Evolutionary conservation across 2,329 filamentous ascomycete genomes (phyloP), one percentile per base, ranked within the genome.

Genomic region (Verruconis gallopava): DNA sequence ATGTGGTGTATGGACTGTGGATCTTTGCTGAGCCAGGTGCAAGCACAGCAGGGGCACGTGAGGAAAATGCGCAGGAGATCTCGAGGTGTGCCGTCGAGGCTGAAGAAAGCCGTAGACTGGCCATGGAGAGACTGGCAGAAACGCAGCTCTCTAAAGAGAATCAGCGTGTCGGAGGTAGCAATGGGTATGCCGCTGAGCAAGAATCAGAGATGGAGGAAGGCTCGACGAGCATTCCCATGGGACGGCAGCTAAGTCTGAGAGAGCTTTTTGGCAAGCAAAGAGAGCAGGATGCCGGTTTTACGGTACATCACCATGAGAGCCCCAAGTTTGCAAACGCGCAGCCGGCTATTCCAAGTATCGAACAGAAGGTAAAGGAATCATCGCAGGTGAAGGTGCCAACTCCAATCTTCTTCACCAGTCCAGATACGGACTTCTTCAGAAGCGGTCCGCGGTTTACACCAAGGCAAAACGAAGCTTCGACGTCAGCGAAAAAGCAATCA

Each of bases 21-120:
- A 75, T 80, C 43, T 79, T 75, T 53, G 68, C 68, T n/a, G 75
- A 79, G 1, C 58, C 65, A n/a, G 67, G 68, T 2, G 68, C 64
- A 33, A 72, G 69, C 2, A 77, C 72, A 3, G 67, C 68, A 12
- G 63, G 69, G 34, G 63, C 61, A 11, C 67, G 71, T 43, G 60
- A 62, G 22, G 57, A 72, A 35, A 71, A 71, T 22, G 71, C 68
- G 21, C 59, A 66, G 43, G 62, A 71, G 44, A 75, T 79, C 46
- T 61, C 65, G 45, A 68, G 72, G 34, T 70, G 72, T 47, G 74
- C 74, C 3, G 57, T 62, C 19, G 64, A 65, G 52, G 72, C 71
- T 1, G 66, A 66, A 18, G 54, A 63, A 38, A 72, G 67, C 48
- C 56, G 68, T 44, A 65, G 64, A 40, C 54, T 63, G 15, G 64